A percentile compares a stretch with the other conserved stretches of the same genome.
phyloP scores from a whole-genome alignment of 768 basidiomycete species.

The Nidularia sp. region DNA sequence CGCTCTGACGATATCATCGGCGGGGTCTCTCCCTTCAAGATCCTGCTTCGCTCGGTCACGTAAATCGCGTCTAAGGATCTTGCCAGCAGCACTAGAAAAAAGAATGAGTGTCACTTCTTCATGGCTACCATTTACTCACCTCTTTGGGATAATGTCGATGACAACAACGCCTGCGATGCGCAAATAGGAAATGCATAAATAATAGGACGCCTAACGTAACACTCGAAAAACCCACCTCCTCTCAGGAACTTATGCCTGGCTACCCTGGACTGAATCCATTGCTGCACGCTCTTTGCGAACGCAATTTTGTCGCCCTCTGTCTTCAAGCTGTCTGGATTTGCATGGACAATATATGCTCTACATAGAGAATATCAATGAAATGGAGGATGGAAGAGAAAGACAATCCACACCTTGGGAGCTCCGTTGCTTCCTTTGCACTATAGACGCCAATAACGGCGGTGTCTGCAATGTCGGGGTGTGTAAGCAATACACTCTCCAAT shows the following conservation, averaged over 20 bases:
- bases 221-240: constrained; percentile 41
- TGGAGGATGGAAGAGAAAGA: no score
- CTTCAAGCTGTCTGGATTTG: constrained; percentile 28
- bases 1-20: constrained; percentile 21
- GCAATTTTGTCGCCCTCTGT: constrained; percentile 28
- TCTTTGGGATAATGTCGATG: constrained; percentile 66
- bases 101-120: background rate
- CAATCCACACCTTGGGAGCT: constrained; percentile 67
- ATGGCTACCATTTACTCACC: constrained; percentile 27
- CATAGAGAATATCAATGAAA: background rate
- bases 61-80: constrained; percentile 79
- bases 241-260: constrained; percentile 76
- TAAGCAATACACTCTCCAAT: constrained; percentile 71
- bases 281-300: constrained; percentile 49
- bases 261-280: constrained; percentile 68
- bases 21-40: constrained; percentile 32
- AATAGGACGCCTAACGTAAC: background rate
- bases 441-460: constrained; percentile 78
- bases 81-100: constrained; percentile 68
- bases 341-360: constrained; percentile 65
- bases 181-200: background rate
- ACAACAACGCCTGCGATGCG: constrained; percentile 53
- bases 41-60: constrained; percentile 65
- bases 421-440: constrained; percentile 65
- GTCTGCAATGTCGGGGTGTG: constrained; percentile 75